Evolutionary conservation across 495 filamentous ascomycete genomes (phyloP), one percentile per base, ranked within the genome.

Genomic region (Trichoderma erinaceum): DNA sequence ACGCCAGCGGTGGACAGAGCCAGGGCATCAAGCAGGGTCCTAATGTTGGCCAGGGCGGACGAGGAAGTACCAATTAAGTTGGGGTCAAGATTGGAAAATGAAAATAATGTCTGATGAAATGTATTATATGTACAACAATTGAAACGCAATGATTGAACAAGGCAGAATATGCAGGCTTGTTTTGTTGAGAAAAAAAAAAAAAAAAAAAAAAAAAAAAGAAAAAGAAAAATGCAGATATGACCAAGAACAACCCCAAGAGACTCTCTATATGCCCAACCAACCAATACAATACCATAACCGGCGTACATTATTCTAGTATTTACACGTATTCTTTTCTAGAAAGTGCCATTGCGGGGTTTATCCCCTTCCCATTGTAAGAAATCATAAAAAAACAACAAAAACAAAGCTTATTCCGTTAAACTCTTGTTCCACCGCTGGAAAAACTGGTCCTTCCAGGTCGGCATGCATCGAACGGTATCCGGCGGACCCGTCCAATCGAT

Each of bases 1-100:
- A 68, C 43, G 78, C 76, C 8, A 77, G 73, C 67, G 76, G 70
- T 6, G 75, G 78, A 35, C n/a, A 71, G 18, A 76, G 76, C 65
- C 68, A 73, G 46, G 75, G 78, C 25, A 68, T 70, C 18, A 52
- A 72, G 21, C 43, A 73, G 41, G 77, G 76, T 4, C 70, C 73
- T 8, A 66, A 68, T 7, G 67, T 70, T 12, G 73, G 72, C 21
- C 74, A 76, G 58, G 74, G 73, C n/a, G 68, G 66, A 18, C 65
- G 65, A 3, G 1, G 3, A 32, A 23, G 6, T 15, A 50, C 38
- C 10, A 44, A 44, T 43, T 66, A 5, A 38, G 8, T 38, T 38
- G 35, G 7, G 8, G 7, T 6, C 35, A 38, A 41, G 35, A 41
- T 6, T 32, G 7, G 44, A 48, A 48, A n/a, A 15, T 6, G 18